Conservation (phyloP, 2,329 filamentous ascomycete species). For the Cephalotrichum gorgonifer region DNA sequence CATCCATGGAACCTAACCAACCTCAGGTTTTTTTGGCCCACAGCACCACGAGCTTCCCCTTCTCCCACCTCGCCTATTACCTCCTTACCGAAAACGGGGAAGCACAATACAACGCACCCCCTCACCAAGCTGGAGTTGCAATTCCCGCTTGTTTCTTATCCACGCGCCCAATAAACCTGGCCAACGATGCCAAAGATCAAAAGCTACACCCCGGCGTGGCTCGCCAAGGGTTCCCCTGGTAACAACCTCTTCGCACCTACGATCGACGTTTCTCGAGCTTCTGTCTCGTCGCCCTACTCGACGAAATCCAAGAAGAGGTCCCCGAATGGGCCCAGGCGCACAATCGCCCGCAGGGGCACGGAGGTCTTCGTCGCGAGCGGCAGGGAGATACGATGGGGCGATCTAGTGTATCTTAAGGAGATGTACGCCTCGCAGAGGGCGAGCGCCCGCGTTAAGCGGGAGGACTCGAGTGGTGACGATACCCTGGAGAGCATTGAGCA, state of each 20-base stretch:
- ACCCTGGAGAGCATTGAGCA: neutral
- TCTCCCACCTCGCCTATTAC: neutral
- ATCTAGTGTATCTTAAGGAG: conserved; percentile 71
- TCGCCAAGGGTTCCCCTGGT: conserved; percentile 67
- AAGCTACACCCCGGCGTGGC: conserved; percentile 79
- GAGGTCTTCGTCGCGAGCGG: conserved; percentile 85
- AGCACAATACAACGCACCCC: too few relatives aligned
- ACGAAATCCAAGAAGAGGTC: conserved; percentile 28
- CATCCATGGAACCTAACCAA: too few relatives aligned
- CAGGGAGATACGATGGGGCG: conserved; percentile 85
- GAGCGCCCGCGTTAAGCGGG: conserved; percentile 20
- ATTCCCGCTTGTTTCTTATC: neutral
- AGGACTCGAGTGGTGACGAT: conserved; percentile 29
- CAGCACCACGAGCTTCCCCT: neutral
- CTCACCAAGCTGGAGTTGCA: too few relatives aligned
- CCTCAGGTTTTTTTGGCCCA: neutral
- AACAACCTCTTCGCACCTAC: conserved; percentile 62
- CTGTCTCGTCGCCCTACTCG: conserved; percentile 25
- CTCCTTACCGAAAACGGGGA: neutral
- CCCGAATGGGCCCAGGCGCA: conserved; percentile 43
- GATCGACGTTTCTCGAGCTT: conserved; percentile 24
- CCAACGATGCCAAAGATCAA: conserved; percentile 71
- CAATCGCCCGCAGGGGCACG: conserved; percentile 70
- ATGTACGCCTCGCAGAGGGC: conserved; percentile 16
- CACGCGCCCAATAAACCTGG: neutral